These are phyloP conservation scores for Suhomyces bokatorum DNA, from an alignment of 1,139 yeast species.

Conservation along the genomic window DNA sequence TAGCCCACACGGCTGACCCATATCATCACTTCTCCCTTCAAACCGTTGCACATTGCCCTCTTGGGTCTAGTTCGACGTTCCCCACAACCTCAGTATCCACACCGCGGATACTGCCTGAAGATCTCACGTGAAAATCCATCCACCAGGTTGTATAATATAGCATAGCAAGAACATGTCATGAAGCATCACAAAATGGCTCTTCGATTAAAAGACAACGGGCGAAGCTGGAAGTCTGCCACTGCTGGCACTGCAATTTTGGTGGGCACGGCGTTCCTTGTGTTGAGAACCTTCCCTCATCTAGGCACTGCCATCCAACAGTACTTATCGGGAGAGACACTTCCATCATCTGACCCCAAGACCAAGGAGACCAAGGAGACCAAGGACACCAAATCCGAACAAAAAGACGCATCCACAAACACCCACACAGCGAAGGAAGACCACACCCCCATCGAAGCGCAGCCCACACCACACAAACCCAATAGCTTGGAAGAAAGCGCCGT, in stretches of 20 bases:
- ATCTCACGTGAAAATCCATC: constrained; percentile 2
- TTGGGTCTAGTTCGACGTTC: background rate
- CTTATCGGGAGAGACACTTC: constrained; percentile 20
- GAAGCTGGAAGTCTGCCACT: constrained; percentile 19
- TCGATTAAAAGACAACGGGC: constrained; percentile 12
- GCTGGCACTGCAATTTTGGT: constrained; percentile 42
- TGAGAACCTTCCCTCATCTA: constrained; percentile 56
- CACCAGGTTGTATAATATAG: background rate
- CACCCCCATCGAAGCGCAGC: constrained; percentile 7
- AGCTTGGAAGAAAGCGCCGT: constrained; percentile 11
- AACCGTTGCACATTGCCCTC: background rate
- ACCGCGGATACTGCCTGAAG: background rate
- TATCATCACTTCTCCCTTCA: background rate
- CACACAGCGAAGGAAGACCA: constrained; percentile 5
- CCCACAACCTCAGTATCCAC: background rate
- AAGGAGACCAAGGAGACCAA: constrained; percentile 7
- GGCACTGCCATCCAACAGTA: constrained; percentile 28
- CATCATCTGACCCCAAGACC: background rate
- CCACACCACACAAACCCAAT: constrained; percentile 4
- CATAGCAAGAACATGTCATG: background rate
- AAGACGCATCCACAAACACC: background rate
- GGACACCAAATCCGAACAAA: constrained; percentile 14
- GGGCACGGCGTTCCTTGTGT: constrained; percentile 46
- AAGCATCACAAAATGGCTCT: constrained; percentile 14
- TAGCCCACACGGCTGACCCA: no score